Conservation (phyloP, 2,329 filamentous ascomycete species). For the Colletotrichum tofieldiae region DNA sequence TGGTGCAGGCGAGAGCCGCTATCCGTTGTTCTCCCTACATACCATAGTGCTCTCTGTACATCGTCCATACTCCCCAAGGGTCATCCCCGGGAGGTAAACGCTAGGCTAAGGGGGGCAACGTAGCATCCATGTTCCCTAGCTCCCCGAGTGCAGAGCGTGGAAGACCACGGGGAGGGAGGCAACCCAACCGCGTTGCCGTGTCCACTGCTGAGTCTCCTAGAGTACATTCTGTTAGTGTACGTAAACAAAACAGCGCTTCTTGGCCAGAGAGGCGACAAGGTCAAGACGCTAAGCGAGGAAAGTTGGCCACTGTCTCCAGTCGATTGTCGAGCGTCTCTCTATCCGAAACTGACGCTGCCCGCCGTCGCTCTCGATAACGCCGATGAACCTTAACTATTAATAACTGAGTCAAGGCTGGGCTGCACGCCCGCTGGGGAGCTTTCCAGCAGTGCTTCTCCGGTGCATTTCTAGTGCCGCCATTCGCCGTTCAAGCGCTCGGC, state of each 20-base stretch:
- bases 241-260: neutral
- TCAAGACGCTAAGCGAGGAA: conserved; percentile 1
- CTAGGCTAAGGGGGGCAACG: conserved; percentile 32
- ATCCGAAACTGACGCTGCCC: conserved; percentile 17
- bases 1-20: neutral
- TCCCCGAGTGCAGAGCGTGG: neutral
- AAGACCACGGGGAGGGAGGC: neutral
- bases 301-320: neutral
- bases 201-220: too few species aligned
- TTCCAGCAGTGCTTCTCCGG: neutral
- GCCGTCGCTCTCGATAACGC: conserved; percentile 8
- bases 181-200: neutral
- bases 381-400: conserved; percentile 33
- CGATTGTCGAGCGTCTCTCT: neutral
- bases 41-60: too few species aligned
- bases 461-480: too few species aligned
- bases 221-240: neutral
- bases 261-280: conserved; percentile 19
- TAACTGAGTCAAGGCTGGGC: conserved; percentile 10
- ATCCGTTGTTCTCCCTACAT: neutral
- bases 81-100: conserved; percentile 2
- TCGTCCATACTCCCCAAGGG: neutral
- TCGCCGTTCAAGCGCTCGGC: conserved; percentile 6
- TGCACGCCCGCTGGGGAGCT: conserved; percentile 1
- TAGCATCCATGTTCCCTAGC: conserved; percentile 18